phyloP scores from a whole-genome alignment of 495 filamentous ascomycete genomes.

The Aspergillus cristatus region DNA sequence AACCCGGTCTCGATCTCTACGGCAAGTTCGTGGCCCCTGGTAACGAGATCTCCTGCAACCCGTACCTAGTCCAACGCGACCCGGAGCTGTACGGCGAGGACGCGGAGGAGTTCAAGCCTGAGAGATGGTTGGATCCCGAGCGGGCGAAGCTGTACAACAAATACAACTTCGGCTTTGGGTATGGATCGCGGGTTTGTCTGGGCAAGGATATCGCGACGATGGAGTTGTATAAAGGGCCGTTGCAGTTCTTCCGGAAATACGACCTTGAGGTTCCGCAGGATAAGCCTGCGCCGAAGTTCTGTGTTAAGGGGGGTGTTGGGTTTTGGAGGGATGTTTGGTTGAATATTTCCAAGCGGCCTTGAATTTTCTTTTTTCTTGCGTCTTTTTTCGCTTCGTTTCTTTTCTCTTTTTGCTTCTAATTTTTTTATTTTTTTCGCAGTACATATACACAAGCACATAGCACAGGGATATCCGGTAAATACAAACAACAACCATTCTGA shows the following conservation, averaged over 20 bases:
- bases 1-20: slow-evolving; percentile 43
- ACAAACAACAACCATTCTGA: no score
- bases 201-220: slow-evolving; percentile 47
- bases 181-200: slow-evolving; percentile 44
- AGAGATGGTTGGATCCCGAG: slow-evolving; percentile 35
- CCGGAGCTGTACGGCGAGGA: slow-evolving; percentile 42
- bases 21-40: slow-evolving; percentile 47
- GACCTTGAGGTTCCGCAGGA: slow-evolving; percentile 22
- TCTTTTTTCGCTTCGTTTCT: no score
- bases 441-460: no score
- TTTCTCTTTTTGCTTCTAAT: no score
- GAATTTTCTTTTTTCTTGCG: neutral
- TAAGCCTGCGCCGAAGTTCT: slow-evolving; percentile 27
- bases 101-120: slow-evolving; percentile 26
- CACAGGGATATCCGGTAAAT: no score
- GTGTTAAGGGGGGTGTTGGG: slow-evolving; percentile 39
- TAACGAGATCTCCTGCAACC: slow-evolving; percentile 48
- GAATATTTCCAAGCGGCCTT: slow-evolving; percentile 26
- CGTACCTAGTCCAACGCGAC: slow-evolving; percentile 45
- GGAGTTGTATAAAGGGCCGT: slow-evolving; percentile 45
- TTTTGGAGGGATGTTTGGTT: slow-evolving; percentile 41
- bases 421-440: no score
- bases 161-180: slow-evolving; percentile 45
- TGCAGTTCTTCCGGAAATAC: slow-evolving; percentile 29
- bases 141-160: slow-evolving; percentile 39